These are phyloP conservation scores for Acrocalymma vagum DNA, from an alignment of 2,329 filamentous ascomycete species.

Conservation along the genomic window DNA sequence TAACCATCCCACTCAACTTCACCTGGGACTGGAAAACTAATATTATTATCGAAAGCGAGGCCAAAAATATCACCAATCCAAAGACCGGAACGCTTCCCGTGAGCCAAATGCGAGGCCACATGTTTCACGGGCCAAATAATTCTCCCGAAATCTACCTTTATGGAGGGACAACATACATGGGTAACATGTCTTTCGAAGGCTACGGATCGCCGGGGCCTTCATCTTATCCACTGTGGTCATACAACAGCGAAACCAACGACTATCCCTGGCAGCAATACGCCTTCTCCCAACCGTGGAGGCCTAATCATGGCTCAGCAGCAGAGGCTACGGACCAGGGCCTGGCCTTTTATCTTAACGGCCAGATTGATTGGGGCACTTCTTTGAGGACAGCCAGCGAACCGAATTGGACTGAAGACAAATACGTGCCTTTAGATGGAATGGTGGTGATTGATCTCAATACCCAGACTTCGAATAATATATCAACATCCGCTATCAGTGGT, in stretches of 20 bases:
- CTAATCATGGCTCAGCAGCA: constrained; percentile 44
- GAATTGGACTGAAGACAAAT: constrained; percentile 15
- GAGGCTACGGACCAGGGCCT: constrained; percentile 48
- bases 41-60: constrained; percentile 17
- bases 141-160: constrained; percentile 20
- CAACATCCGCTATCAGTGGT: constrained; percentile 41
- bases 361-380: constrained; percentile 47
- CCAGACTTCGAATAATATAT: constrained; percentile 48
- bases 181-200: constrained; percentile 23
- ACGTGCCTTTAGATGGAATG: constrained; percentile 47
- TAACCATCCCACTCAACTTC: constrained; percentile 24
- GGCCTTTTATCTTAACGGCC: constrained; percentile 52
- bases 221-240: constrained; percentile 30
- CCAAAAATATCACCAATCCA: constrained; percentile 28
- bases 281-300: constrained; percentile 26
- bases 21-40: constrained; percentile 34
- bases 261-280: constrained; percentile 26
- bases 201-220: constrained; percentile 20
- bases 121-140: constrained; percentile 31
- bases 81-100: constrained; percentile 26
- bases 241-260: constrained; percentile 9
- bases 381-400: constrained; percentile 16
- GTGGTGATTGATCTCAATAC: constrained; percentile 49
- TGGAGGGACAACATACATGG: constrained; percentile 30
- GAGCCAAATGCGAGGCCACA: constrained; percentile 28